Evolutionary conservation across 139 green algal genomes (phyloP), one percentile per base, ranked within the genome.

Genomic region (Pleodorina starrii): DNA sequence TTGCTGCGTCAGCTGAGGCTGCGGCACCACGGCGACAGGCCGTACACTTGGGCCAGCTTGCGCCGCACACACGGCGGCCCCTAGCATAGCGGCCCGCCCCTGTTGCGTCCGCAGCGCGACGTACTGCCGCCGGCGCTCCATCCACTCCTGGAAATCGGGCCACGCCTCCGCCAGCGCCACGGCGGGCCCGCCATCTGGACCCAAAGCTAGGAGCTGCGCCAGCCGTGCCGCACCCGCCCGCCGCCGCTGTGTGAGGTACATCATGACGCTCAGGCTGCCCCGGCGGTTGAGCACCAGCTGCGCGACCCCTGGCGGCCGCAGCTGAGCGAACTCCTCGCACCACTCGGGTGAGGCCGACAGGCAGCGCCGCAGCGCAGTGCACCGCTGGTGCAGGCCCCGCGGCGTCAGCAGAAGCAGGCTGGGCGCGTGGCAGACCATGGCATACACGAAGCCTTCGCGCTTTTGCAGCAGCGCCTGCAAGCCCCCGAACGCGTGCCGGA

Each of bases 371-470:
- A 93, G 54, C 42, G 66, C 63, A 2, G 87, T 43, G 27, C 40
- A 73, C 6, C 90, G 86, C 42, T 84, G 59, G 17, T 90, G 63
- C 48, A 93, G 60, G n/a, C 83, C 63, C 0, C 51, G n/a, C 29
- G 82, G 80, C 2, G 73, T 50, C 43, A 76, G 38, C 32, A 91
- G 74, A 74, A 93, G 81, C 82, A 93, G 54, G 29, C 59, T 68
- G 9, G 81, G 80, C 17, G 71, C 51, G 54, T 93, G 90, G 25
- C 82, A 88, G 27, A 84, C 32, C 90, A 93, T 93, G 32, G 73
- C 90, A 69, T 86, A 93, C 4, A 91, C 90, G 60, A 90, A 93
- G 29, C 82, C 81, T 43, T 90, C 74, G 2, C 35, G 43, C 57
- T 86, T 86, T n/a, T 75, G 48, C 50, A 91, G 63, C 74, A 91